Conservation (phyloP, 495 filamentous ascomycete species). For the Letharia columbiana region DNA sequence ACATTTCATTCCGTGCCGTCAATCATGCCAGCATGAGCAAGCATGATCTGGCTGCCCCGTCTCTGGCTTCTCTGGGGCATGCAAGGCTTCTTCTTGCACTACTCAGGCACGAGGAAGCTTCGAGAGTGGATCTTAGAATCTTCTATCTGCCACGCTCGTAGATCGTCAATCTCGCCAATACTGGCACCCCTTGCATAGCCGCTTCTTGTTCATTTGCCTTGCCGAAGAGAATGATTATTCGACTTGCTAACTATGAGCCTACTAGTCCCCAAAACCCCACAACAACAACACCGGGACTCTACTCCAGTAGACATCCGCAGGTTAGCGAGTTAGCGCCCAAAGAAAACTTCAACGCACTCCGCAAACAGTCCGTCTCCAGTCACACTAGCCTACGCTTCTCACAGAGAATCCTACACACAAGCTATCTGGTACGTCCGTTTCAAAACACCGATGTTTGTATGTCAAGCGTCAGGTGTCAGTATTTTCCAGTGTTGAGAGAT, state of each 20-base stretch:
- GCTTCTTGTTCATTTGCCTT: neutral
- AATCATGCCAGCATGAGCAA: neutral
- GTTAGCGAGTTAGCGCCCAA: neutral
- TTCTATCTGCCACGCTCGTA: neutral
- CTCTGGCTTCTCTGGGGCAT: neutral
- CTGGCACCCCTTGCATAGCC: neutral
- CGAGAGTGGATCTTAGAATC: neutral
- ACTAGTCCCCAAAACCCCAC: neutral
- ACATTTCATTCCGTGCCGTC: neutral
- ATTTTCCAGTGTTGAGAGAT: neutral
- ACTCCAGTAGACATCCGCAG: neutral
- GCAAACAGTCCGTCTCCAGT: neutral
- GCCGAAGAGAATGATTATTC: neutral
- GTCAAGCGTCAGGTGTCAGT: neutral
- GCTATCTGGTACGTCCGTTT: conserved; percentile 7
- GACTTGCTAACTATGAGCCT: neutral
- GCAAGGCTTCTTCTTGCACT: neutral
- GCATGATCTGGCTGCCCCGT: neutral
- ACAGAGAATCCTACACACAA: neutral
- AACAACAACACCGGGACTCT: neutral
- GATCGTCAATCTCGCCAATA: neutral
- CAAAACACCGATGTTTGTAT: neutral
- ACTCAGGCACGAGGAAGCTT: neutral
- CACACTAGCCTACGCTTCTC: neutral
- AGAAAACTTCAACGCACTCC: neutral